Conservation (phyloP, 2,329 filamentous ascomycete genomes). For the Aspergillus sp. region DNA sequence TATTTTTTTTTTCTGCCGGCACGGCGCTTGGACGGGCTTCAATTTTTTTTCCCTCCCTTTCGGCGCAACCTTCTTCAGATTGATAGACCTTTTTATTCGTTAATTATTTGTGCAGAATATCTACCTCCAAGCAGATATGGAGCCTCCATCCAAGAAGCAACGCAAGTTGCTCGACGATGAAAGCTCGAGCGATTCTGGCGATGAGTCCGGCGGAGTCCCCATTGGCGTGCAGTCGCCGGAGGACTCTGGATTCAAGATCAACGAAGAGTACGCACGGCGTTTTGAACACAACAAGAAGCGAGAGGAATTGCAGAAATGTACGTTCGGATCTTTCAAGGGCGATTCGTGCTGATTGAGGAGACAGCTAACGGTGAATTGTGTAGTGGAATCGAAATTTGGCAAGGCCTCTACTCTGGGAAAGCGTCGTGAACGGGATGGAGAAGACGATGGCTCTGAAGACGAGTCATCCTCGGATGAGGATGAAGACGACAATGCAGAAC, state of each 20-base stretch:
- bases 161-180: slow-evolving; percentile 35
- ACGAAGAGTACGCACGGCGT: slow-evolving; percentile 76
- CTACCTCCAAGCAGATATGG: slow-evolving; percentile 22
- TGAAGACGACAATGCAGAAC: slow-evolving; percentile 82
- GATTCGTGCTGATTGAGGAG: background rate
- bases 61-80: background rate
- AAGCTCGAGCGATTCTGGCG: slow-evolving; percentile 32
- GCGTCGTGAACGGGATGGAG: slow-evolving; percentile 21
- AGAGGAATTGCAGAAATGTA: slow-evolving; percentile 62
- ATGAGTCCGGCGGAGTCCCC: slow-evolving; percentile 34
- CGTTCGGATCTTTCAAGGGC: slow-evolving; percentile 5
- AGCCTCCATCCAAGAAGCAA: slow-evolving; percentile 35
- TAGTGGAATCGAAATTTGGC: slow-evolving; percentile 83
- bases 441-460: slow-evolving; percentile 48
- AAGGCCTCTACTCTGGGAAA: slow-evolving; percentile 36
- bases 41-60: slow-evolving; percentile 11
- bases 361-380: slow-evolving; percentile 4
- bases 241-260: slow-evolving; percentile 61
- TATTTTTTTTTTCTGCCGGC: slow-evolving; percentile 28
- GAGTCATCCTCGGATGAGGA: slow-evolving; percentile 63
- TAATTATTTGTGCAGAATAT: background rate
- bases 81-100: background rate
- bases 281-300: slow-evolving; percentile 98
- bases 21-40: background rate
- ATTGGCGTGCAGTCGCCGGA: slow-evolving; percentile 19